A percentile compares a stretch with the other conserved stretches of the same genome.
These are phyloP conservation scores for Henckelia pumila DNA, from an alignment of 257 asterid species.

Conservation along the genomic window DNA sequence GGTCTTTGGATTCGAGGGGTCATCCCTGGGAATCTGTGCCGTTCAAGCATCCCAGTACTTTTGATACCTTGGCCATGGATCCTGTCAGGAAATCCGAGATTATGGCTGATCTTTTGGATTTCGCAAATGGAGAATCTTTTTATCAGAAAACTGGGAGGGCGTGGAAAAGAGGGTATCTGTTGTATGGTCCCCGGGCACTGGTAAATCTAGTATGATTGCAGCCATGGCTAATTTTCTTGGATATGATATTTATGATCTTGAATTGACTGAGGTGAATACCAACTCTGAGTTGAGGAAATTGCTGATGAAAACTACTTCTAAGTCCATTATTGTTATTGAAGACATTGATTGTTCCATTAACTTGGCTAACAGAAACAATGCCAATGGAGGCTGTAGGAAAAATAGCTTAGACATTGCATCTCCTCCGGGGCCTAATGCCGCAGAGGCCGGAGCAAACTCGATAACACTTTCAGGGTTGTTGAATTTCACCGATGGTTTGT, in stretches of 20 bases:
- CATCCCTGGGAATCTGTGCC: slow-evolving; percentile 38
- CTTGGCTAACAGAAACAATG: slow-evolving; percentile 21
- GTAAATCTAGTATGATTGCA: slow-evolving; percentile 49
- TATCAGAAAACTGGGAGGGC: slow-evolving; percentile 41
- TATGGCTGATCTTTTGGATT: slow-evolving; percentile 34
- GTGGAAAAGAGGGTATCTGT: slow-evolving; percentile 39
- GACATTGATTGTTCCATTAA: slow-evolving; percentile 44
- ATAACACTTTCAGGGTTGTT: slow-evolving; percentile 82
- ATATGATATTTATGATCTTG: slow-evolving; percentile 46
- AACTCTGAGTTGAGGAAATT: slow-evolving; percentile 40
- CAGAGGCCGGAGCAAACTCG: slow-evolving; percentile 49
- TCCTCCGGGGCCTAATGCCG: slow-evolving; percentile 14
- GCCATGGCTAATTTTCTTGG: slow-evolving; percentile 47
- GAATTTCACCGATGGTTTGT: slow-evolving; percentile 88
- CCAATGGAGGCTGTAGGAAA: slow-evolving; percentile 16
- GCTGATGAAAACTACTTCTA: slow-evolving; percentile 39
- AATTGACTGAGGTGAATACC: slow-evolving; percentile 35
- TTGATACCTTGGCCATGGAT: slow-evolving; percentile 39
- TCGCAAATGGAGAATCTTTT: slow-evolving; percentile 29
- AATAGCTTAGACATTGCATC: slow-evolving; percentile 22
- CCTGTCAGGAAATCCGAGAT: slow-evolving; percentile 33
- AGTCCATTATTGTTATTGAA: slow-evolving; percentile 41
- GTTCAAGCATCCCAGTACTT: slow-evolving; percentile 42
- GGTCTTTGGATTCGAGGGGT: slow-evolving; percentile 52
- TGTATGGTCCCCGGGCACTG: slow-evolving; percentile 50